Percentiles rank a stretch among this genome's conserved stretches.
Evolutionary conservation across 2,329 filamentous ascomycete species (phyloP).

Genomic region (Geosmithia morbida): DNA sequence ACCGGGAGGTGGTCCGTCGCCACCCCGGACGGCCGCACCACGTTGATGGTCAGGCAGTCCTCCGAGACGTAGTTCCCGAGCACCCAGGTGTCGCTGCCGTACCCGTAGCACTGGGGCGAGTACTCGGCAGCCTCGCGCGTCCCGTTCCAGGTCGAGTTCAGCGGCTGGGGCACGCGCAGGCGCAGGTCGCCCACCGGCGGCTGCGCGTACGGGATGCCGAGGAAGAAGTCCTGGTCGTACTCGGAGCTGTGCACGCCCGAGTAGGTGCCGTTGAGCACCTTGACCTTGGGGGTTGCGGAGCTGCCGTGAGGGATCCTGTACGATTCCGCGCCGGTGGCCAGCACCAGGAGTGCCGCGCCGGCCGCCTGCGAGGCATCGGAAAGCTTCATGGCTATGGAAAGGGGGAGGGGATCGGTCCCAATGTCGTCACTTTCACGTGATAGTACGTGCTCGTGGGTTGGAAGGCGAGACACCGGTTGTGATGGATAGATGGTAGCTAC

Average conservation of each 20-base stretch:
- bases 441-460: no score
- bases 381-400: neutral
- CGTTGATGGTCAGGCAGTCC: slow-evolving; percentile 24
- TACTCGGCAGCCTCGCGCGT: neutral
- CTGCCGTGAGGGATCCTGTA: slow-evolving; percentile 8
- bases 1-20: slow-evolving; percentile 20
- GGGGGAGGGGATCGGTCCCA: no score
- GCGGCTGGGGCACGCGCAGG: slow-evolving; percentile 30
- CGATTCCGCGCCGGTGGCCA: neutral
- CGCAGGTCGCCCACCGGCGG: slow-evolving; percentile 30
- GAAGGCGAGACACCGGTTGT: no score
- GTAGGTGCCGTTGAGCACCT: slow-evolving; percentile 44
- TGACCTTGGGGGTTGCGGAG: no score
- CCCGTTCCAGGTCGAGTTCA: slow-evolving; percentile 16
- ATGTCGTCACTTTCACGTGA: slow-evolving; percentile 8
- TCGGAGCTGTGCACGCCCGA: slow-evolving; percentile 38
- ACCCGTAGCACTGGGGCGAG: neutral
- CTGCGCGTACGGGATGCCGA: slow-evolving; percentile 40
- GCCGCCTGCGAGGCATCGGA: neutral
- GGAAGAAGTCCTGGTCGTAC: slow-evolving; percentile 37
- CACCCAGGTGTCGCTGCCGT: neutral
- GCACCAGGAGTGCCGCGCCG: neutral
- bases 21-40: slow-evolving; percentile 16
- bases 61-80: slow-evolving; percentile 12
- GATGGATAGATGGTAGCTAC: no score